phyloP scores from a whole-genome alignment of 805 yeast genomes.

The Yamadazyma nakazawae region DNA sequence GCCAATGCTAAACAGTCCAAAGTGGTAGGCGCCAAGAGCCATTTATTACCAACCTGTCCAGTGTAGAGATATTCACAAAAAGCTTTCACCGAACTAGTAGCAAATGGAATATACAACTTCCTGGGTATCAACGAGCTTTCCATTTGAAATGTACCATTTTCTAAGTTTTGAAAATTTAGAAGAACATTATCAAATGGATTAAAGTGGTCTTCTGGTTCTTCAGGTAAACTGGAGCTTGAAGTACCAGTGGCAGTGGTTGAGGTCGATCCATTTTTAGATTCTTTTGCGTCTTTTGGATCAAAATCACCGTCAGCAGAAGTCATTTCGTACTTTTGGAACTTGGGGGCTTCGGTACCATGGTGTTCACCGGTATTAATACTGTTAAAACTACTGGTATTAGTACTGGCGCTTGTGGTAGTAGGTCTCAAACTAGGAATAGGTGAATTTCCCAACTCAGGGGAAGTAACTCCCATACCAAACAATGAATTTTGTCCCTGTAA shows the following conservation, averaged over 20 bases:
- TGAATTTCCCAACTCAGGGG: slow-evolving; percentile 16
- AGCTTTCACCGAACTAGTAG: slow-evolving; percentile 58
- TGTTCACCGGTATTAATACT: not conserved
- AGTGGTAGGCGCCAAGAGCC: slow-evolving; percentile 69
- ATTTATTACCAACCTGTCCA: slow-evolving; percentile 73
- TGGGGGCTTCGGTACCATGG: not conserved
- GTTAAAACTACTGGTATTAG: not conserved
- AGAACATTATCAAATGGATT: slow-evolving; percentile 13
- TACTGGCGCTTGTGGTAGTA: not conserved
- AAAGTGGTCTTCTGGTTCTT: slow-evolving; percentile 1
- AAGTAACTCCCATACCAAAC: slow-evolving; percentile 1
- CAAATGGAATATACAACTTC: slow-evolving; percentile 64
- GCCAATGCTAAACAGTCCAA: slow-evolving; percentile 61
- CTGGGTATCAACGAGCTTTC: slow-evolving; percentile 69
- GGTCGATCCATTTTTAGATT: not conserved
- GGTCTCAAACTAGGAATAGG: slow-evolving; percentile 22
- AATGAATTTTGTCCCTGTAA: slow-evolving; percentile 21
- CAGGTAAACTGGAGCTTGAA: not conserved
- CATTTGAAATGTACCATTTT: slow-evolving; percentile 33
- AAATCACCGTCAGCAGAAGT: not conserved
- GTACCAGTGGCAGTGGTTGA: not conserved
- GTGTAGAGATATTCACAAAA: slow-evolving; percentile 72
- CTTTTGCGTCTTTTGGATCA: not conserved
- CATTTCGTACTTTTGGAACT: no score
- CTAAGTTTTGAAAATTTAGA: slow-evolving; percentile 32